Conservation (phyloP, 495 filamentous ascomycete genomes). For the Hypoxylon cercidicola region DNA sequence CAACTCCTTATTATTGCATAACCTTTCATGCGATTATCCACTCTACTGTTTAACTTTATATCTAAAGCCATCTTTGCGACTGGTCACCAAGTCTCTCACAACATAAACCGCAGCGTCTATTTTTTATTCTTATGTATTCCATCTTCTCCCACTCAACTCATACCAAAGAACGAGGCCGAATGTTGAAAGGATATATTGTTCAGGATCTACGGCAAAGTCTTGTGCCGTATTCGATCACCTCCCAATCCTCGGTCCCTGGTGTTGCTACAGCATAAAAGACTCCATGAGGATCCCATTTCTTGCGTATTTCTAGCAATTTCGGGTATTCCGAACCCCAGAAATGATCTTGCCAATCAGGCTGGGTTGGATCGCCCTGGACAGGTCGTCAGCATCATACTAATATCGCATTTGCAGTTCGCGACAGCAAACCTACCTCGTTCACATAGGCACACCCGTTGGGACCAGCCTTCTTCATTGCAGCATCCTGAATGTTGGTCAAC, state of each 20-base stretch:
- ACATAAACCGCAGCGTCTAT: no score
- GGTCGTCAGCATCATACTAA: conserved; percentile 4
- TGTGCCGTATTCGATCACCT: conserved; percentile 56
- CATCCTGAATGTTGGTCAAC: conserved; percentile 58
- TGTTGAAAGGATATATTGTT: neutral
- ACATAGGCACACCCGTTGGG: conserved; percentile 56
- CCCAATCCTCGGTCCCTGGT: conserved; percentile 57
- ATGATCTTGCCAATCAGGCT: conserved; percentile 63
- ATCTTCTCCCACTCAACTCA: neutral
- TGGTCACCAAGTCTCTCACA: no score
- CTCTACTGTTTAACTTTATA: no score
- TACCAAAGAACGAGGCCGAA: neutral
- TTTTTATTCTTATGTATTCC: neutral
- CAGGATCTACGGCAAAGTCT: conserved; percentile 52
- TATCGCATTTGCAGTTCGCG: neutral
- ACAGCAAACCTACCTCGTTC: conserved; percentile 50
- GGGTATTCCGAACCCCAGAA: conserved; percentile 67
- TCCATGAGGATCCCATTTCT: conserved; percentile 66
- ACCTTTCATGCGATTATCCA: no score
- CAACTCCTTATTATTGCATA: no score
- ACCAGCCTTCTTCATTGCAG: conserved; percentile 54
- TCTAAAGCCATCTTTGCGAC: no score
- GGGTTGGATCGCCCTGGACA: conserved; percentile 59
- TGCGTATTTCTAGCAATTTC: conserved; percentile 58
- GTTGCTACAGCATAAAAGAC: conserved; percentile 61